Evolutionary conservation across 352 stramenopile species (phyloP).

Genomic region (Saprolegnia diclina): DNA sequence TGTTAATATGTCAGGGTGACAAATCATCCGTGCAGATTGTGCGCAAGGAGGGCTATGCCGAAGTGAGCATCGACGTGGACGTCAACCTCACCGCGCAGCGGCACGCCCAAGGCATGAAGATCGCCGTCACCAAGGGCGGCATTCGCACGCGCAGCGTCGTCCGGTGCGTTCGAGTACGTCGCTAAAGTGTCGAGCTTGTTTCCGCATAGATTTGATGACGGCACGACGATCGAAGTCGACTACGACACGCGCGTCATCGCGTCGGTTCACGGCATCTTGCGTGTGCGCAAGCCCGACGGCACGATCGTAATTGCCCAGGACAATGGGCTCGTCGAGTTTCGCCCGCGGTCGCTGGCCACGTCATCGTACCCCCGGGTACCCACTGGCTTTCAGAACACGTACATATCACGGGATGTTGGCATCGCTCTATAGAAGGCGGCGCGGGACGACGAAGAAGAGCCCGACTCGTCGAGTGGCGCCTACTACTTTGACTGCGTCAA

Average conservation of each 20-base stretch:
- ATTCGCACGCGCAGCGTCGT: constrained; percentile 50
- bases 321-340: constrained; percentile 62
- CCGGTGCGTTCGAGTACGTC: constrained; percentile 1
- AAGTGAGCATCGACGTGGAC: constrained; percentile 64
- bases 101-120: constrained; percentile 49
- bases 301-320: constrained; percentile 55
- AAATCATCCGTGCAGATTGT: constrained; percentile 33
- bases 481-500: constrained; percentile 69
- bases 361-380: neutral
- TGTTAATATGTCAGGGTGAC: neutral
- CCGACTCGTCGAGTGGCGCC: constrained; percentile 59
- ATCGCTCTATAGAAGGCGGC: neutral
- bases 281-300: constrained; percentile 41
- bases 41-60: constrained; percentile 43
- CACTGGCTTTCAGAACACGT: neutral
- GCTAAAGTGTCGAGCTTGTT: neutral
- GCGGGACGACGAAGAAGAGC: constrained; percentile 34
- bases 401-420: neutral
- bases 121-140: constrained; percentile 66
- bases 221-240: constrained; percentile 50
- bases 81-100: constrained; percentile 54
- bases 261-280: constrained; percentile 62
- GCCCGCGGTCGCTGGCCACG: constrained; percentile 8
- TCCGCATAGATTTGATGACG: constrained; percentile 36
- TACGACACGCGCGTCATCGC: constrained; percentile 78